Base-by-base conservation (phyloP, 2,329 filamentous ascomycete genomes). In the Tetracladium maxilliforme region DNA sequence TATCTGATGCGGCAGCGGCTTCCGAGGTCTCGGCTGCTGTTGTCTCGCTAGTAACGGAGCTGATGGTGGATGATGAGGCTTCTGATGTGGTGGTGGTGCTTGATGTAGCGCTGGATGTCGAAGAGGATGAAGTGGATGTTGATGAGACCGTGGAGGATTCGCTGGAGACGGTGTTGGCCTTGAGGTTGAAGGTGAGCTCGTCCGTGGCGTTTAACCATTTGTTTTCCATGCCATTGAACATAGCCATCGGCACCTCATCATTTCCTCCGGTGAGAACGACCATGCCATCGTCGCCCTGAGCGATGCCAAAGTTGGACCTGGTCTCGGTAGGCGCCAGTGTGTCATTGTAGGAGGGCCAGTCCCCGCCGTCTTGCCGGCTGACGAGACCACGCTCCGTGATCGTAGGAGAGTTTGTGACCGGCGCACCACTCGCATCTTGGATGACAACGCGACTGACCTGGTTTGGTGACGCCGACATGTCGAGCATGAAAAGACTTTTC, bases 261-360 rank as follows among this genome's bases (percentile, higher is more conserved):
- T 66, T 71, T 14, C 84, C 84, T 22, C 84, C 81, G n/a, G 76
- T 71, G 31, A 92, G 70, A 10, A 90, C 77, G 3, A 87, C 68
- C 34, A 75, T 52, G 4, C 77, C 80, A 31, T 69, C 72, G 37
- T 75, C 27, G 12, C 21, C 21, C 9, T 8, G 65, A 0, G 84
- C 79, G 10, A 92, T 47, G 0, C 80, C 75, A 41, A 71, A 92
- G 23, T 70, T 67, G n/a, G 58, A 59, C 35, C 84, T 65, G 6
- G 60, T 69, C 7, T 51, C 56, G 2, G 52, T 64, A 0, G 86
- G 79, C 1, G 79, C 86, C 21, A 74, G 50, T 1, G 73, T 77
- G 26, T 56, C 61, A 49, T 94, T 86, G 49, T 94, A 94, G 4
- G 59, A 42, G 3, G 86, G 84, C 70, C 82, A 92, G 39, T 72